Percentiles rank a stretch among this genome's conserved stretches.
phyloP scores from a whole-genome alignment of 2,329 filamentous ascomycete species.

The Malbranchea zuffiana region DNA sequence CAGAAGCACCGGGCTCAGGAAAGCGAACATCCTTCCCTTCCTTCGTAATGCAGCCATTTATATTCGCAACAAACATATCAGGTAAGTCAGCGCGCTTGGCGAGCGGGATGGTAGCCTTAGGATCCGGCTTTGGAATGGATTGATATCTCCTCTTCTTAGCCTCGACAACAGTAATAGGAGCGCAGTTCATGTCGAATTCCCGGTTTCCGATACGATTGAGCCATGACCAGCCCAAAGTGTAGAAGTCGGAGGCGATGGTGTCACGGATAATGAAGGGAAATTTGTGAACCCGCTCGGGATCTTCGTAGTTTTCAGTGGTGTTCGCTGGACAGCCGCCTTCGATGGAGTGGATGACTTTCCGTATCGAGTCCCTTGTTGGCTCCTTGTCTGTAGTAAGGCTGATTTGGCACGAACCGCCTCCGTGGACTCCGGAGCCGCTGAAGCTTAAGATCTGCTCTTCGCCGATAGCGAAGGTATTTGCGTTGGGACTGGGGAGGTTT shows the following conservation, averaged over 20 bases:
- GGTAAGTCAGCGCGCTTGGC: conserved; percentile 53
- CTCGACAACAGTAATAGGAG: conserved; percentile 54
- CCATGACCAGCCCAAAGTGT: conserved; percentile 84
- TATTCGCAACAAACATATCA: conserved; percentile 64
- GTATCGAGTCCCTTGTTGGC: conserved; percentile 55
- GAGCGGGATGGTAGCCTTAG: conserved; percentile 22
- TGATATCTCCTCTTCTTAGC: conserved; percentile 33
- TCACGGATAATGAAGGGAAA: conserved; percentile 55
- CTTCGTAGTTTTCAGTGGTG: conserved; percentile 46
- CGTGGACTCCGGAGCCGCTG: conserved; percentile 64
- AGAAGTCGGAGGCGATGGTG: conserved; percentile 62
- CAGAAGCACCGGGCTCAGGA: conserved; percentile 53
- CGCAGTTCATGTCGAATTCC: too few relatives aligned
- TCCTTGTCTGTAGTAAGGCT: conserved; percentile 69
- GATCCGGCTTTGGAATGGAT: not conserved
- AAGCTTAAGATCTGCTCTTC: conserved; percentile 52
- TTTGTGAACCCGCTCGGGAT: conserved; percentile 21
- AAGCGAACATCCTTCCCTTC: conserved; percentile 50
- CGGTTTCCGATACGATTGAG: conserved; percentile 85
- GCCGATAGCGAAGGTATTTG: conserved; percentile 55
- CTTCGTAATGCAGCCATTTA: conserved; percentile 48
- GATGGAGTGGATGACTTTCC: conserved; percentile 82
- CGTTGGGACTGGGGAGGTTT: too few relatives aligned
- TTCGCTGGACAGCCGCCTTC: conserved; percentile 71
- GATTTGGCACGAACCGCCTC: conserved; percentile 89